Evolutionary conservation across 1,284 basidiomycete genomes (phyloP), one percentile per base, ranked within the genome.

Genomic region (Leccinum subrobustum): DNA sequence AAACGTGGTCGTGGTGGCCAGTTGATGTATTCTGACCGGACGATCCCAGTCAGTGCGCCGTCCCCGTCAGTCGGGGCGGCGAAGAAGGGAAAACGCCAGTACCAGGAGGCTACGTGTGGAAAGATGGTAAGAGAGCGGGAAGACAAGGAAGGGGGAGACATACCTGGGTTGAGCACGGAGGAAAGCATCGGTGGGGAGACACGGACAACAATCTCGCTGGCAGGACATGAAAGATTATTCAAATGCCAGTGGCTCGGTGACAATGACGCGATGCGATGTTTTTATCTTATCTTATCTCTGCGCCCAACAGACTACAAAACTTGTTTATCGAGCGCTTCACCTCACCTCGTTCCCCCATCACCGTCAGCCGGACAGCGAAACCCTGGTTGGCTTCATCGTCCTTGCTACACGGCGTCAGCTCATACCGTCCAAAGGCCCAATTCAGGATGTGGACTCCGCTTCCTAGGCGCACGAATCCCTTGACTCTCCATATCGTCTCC

Each of bases 301-400:
- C 82, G 11, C 77, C 80, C 35, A 94, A 69, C 23, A 65, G 75
- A 61, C 75, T 78, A 57, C 87, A 83, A 27, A 96, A 81, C 69
- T 75, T 82, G 60, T 76, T 76, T 48, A 86, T 81, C 44, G 83
- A 78, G 63, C 83, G 76, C 67, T 78, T 83, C 54, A 94, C 85
- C 72, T 94, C 91, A 14, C 92, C 92, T 39, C 88, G 79, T 71
- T 92, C 90, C 14, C 94, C 94, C 94, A 96, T 96, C 33, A 91
- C 82, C 5, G 92, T 96, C 70, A 95, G 67, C 56, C 81, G 80
- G 35, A 93, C 69, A 27, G 73, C 67, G 59, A 79, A 66, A 63
- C 73, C 64, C 68, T 69, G 62, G 29, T 73, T 73, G 18, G 71
- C 65, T 47, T 74, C 74, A n/a, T 78, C 74, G 16, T 73, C 61